phyloP scores from a whole-genome alignment of 1,139 yeast species.

The Pichia sp. region DNA sequence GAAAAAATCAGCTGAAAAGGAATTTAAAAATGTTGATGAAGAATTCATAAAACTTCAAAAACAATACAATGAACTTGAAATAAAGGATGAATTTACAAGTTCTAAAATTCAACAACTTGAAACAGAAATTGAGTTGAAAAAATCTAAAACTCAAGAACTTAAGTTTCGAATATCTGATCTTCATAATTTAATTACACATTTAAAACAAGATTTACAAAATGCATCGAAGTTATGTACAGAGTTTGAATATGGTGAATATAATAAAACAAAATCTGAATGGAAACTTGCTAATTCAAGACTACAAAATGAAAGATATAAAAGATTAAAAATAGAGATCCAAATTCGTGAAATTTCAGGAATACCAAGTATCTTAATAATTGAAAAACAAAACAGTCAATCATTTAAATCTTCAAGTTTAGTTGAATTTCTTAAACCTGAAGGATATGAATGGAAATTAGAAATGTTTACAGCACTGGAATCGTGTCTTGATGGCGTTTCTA shows the following conservation, averaged over 20 bases:
- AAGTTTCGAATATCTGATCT: slow-evolving; percentile 6
- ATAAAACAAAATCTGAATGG: slow-evolving; percentile 3
- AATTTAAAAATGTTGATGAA: neutral
- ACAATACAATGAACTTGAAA: neutral
- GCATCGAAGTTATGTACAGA: slow-evolving; percentile 6
- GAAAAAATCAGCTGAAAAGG: neutral
- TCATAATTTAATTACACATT: slow-evolving; percentile 4
- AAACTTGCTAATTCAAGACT: neutral
- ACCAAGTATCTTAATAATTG: slow-evolving; percentile 6
- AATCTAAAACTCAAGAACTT: neutral
- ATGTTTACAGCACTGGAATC: slow-evolving; percentile 7
- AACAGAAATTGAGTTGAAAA: neutral
- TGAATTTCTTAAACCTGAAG: slow-evolving; percentile 6
- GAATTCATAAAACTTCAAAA: neutral
- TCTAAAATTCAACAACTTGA: neutral
- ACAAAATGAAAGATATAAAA: slow-evolving; percentile 7
- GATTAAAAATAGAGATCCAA: slow-evolving; percentile 15
- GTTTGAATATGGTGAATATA: slow-evolving; percentile 10
- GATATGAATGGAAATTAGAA: slow-evolving; percentile 12
- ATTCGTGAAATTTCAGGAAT: slow-evolving; percentile 14
- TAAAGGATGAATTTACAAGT: neutral
- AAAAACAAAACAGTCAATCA: neutral
- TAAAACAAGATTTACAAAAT: slow-evolving; percentile 6
- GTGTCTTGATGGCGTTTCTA: slow-evolving; percentile 11
- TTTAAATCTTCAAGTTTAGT: neutral